A percentile compares a stretch with the other conserved stretches of the same genome.
These are phyloP conservation scores for Angophora floribunda DNA, from an alignment of 345 rosid genomes.

Conservation along the genomic window DNA sequence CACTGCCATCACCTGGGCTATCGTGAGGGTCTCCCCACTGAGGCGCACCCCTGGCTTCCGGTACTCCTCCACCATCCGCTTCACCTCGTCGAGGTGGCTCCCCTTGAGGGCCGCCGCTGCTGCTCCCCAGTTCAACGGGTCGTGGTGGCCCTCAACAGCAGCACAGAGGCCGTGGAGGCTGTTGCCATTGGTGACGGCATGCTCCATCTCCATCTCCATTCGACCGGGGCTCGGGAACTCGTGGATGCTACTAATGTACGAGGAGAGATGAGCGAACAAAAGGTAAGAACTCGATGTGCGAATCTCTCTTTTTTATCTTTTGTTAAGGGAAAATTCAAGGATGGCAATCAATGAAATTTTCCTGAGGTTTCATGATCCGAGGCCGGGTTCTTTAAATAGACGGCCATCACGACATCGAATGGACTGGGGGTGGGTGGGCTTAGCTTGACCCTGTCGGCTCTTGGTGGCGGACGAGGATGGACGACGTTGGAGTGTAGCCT, in stretches of 20 bases:
- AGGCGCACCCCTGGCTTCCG: slow-evolving; percentile 23
- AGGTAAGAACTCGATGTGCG: no score
- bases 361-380: neutral
- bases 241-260: no score
- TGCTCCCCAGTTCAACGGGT: slow-evolving; percentile 30
- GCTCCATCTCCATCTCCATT: neutral
- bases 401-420: neutral
- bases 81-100: slow-evolving; percentile 38
- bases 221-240: neutral
- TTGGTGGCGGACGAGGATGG: neutral
- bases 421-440: slow-evolving; percentile 11
- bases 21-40: slow-evolving; percentile 27
- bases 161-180: neutral
- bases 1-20: slow-evolving; percentile 27
- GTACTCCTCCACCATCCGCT: slow-evolving; percentile 25
- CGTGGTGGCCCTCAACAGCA: neutral
- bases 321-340: neutral
- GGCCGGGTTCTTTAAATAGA: neutral
- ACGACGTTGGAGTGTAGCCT: neutral
- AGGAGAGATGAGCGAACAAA: no score
- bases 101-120: slow-evolving; percentile 32
- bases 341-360: neutral
- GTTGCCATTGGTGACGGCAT: neutral
- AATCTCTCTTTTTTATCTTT: neutral
- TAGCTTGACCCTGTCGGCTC: neutral